Percentiles rank a stretch among this genome's conserved stretches.
Conservation (phyloP, 2,329 filamentous ascomycete genomes). For the Exophiala alcalophila region DNA sequence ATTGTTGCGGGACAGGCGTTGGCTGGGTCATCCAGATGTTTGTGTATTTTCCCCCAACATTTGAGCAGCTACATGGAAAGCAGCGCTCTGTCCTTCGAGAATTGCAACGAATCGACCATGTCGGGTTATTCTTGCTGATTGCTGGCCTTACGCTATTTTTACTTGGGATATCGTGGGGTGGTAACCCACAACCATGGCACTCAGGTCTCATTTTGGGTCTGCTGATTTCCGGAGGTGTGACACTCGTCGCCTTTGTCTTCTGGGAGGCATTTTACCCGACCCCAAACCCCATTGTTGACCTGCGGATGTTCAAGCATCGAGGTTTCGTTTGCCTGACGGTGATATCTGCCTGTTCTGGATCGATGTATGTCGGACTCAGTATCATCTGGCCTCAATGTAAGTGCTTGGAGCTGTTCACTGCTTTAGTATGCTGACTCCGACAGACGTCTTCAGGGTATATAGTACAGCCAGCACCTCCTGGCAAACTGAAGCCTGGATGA, state of each 20-base stretch:
- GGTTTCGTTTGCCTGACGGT: conserved; percentile 3
- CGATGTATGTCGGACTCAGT: background rate
- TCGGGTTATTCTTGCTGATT: conserved; percentile 32
- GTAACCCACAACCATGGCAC: conserved; percentile 18
- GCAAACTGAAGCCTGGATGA: too few species aligned
- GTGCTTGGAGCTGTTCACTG: too few species aligned
- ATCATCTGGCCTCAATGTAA: background rate
- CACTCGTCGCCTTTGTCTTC: conserved; percentile 30
- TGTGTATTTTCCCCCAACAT: conserved; percentile 45
- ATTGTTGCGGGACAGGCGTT: conserved; percentile 25
- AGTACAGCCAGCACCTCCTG: too few species aligned
- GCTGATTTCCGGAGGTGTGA: conserved; percentile 30
- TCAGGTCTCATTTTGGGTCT: conserved; percentile 32
- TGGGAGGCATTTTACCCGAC: conserved; percentile 18
- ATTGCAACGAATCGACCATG: conserved; percentile 33
- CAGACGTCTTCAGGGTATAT: too few species aligned
- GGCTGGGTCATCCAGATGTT: conserved; percentile 38
- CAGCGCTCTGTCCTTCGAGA: conserved; percentile 38
- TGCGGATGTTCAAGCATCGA: conserved; percentile 10
- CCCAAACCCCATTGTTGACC: conserved; percentile 10
- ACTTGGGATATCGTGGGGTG: conserved; percentile 34
- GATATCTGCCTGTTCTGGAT: conserved; percentile 1
- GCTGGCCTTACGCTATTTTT: conserved; percentile 33
- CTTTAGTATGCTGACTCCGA: too few species aligned
- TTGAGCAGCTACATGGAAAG: conserved; percentile 41